Conservation (phyloP, 2,329 filamentous ascomycete species). For the Sclerotiophoma versabilis region DNA sequence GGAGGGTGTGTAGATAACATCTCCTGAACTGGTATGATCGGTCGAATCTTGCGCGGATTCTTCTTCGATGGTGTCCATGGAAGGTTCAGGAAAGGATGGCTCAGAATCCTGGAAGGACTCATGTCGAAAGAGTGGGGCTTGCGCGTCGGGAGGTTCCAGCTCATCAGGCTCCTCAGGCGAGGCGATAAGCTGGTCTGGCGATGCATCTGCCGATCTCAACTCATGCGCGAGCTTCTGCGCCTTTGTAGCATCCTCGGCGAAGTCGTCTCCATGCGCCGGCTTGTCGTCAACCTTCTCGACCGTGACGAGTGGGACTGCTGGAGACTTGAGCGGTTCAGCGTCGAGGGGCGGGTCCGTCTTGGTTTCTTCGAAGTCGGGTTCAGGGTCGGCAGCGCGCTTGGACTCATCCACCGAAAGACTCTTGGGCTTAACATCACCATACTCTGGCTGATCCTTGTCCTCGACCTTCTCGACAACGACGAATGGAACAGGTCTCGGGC, state of each 20-base stretch:
- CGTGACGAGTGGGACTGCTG: constrained; percentile 35
- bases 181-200: constrained; percentile 43
- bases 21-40: constrained; percentile 29
- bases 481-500: constrained; percentile 28
- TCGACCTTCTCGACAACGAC: constrained; percentile 33
- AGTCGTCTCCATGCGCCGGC: constrained; percentile 47
- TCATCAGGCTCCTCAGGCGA: constrained; percentile 27
- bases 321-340: constrained; percentile 13
- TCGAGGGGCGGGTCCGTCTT: constrained; percentile 23
- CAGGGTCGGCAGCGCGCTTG: constrained; percentile 33
- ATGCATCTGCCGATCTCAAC: constrained; percentile 41
- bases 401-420: constrained; percentile 20
- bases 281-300: constrained; percentile 48
- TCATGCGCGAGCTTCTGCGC: constrained; percentile 47
- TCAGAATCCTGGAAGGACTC: constrained; percentile 33
- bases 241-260: constrained; percentile 42
- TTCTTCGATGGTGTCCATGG: constrained; percentile 29
- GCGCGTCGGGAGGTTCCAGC: constrained; percentile 22
- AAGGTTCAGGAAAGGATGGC: constrained; percentile 3
- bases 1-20: constrained; percentile 28
- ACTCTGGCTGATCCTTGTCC: constrained; percentile 29
- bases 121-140: constrained; percentile 43
- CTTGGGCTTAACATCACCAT: constrained; percentile 21
- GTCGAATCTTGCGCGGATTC: constrained; percentile 26
- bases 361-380: constrained; percentile 29